Base-by-base conservation (phyloP, 192 early-diverging fungal genomes). In the Mortierella hygrophila region DNA sequence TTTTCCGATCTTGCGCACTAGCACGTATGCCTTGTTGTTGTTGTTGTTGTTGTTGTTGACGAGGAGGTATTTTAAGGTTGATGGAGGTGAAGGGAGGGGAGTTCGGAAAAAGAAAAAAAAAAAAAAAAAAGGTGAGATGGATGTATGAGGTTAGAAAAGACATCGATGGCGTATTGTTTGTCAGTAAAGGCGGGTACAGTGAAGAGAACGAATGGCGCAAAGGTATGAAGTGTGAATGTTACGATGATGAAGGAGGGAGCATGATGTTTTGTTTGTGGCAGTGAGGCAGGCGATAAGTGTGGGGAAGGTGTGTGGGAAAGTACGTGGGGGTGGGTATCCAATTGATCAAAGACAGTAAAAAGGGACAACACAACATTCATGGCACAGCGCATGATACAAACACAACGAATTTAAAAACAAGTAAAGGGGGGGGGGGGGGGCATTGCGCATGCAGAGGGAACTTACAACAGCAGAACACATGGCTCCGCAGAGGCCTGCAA, bases 1-100 rank as follows among this genome's bases (percentile, higher is more conserved):
- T n/a, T 89, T 88, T 6, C 95, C 95, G 57, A 96, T 91, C 77
- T 92, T 92, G 74, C 95, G 93, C 35, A 96, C 94, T 10, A 94
- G 86, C 35, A 92, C 91, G 77, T 96, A 96, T 5, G 95, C 94
- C 83, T 85, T 85, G 71, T 60, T 60, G 23, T 26, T 35, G 35
- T 35, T 35, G 35, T 35, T 35, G 35, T n/a, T 26, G 65, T 23
- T 11, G n/a, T 23, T 15, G 68, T 16, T 11, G 4, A 35, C 21
- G 42, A n/a, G n/a, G 23, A 84, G 54, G 32, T 4, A 13, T 9
- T 46, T 46, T 37, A 78, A 26, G 49, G 16, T 75, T 37, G 74
- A 41, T 49, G 38, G 54, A 38, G 10, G 9, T 8, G 32, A 9
- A 9, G 6, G 16, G 26, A 54, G 16, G n/a, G 16, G 44, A 26